Base-by-base conservation (phyloP, 2,329 filamentous ascomycete genomes). In the Clonostachys rhizophaga region DNA sequence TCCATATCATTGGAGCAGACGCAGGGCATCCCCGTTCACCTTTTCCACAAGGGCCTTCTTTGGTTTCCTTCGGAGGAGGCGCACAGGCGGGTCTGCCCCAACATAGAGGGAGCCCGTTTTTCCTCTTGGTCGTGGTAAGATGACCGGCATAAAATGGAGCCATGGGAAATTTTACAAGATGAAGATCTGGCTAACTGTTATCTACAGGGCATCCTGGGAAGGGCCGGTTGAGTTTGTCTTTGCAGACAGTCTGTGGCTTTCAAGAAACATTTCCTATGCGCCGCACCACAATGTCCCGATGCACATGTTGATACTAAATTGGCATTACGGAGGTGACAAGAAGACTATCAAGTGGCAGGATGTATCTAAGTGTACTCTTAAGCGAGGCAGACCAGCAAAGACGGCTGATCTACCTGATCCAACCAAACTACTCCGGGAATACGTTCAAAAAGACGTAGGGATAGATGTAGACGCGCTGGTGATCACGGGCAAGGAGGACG, bases 191-290 rank as follows among this genome's bases (percentile, higher is more conserved):
- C 13, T 40, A 17, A 16, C 34, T 36, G 8, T 30, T 30, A 11
- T 14, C 34, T 16, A 20, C 41, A 50, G 50, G 50, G 36, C 48
- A 18, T 48, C 48, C 6, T 47, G 46, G 43, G 37, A 46, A 24
- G 50, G 50, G 3, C 35, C 50, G n/a, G 44, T 52, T 9, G 50
- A 52, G 18, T 52, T 52, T 14, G 44, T 48, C 14, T 52, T 52
- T 18, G 46, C 42, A 9, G 50, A 52, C 20, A 52, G 45, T 44
- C 39, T 36, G 40, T 52, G 48, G 48, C 39, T 52, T 5, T 49
- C 50, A 7, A 30, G 50, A 30, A 52, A 52, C 43, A 52, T 50
- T 34, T 46, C 50, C 34, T 42, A 50, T 6, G 50, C 46, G 5
- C 48, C 44, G 2, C 12, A 45, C 3, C 48, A 52, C 37, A 49